Evolutionary conservation across 1,284 basidiomycete species (phyloP).

Genomic region (Apiotrichum siamense): DNA sequence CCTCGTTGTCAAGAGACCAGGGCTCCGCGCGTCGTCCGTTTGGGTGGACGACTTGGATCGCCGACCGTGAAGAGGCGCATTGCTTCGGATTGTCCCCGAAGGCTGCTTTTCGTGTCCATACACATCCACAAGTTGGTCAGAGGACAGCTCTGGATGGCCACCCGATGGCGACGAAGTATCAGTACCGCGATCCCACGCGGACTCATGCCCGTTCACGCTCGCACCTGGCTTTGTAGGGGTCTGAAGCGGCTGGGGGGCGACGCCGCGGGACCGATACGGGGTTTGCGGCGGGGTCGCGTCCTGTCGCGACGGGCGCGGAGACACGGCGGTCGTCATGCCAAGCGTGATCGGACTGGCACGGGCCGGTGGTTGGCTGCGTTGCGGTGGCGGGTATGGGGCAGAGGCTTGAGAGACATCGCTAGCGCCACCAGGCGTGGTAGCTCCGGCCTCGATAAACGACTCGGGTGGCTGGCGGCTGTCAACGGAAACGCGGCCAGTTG

Average conservation of each 20-base stretch:
- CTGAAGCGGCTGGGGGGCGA: not conserved
- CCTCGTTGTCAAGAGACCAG: not conserved
- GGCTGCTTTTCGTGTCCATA: not conserved
- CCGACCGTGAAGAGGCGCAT: not conserved
- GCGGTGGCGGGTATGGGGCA: not conserved
- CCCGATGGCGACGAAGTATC: slow-evolving; percentile 8
- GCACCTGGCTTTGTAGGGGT: slow-evolving; percentile 4
- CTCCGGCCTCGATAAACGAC: not conserved
- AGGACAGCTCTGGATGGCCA: slow-evolving; percentile 16
- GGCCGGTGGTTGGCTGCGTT: not conserved
- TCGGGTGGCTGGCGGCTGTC: not conserved
- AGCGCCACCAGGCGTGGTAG: not conserved
- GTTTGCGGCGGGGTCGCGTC: slow-evolving; percentile 1
- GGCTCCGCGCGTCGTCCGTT: not conserved
- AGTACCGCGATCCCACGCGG: slow-evolving; percentile 9
- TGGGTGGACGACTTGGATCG: not conserved
- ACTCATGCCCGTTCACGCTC: not conserved
- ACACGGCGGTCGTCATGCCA: not conserved
- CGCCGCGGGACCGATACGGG: not conserved
- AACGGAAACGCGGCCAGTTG: slow-evolving; percentile 4
- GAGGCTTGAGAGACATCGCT: not conserved
- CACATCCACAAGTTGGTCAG: slow-evolving; percentile 15
- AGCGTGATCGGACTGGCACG: not conserved
- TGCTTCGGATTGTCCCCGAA: not conserved
- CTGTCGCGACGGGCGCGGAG: too few species aligned